Conservation (phyloP, 148 eudicot species). For the Polygonum maritimum region DNA sequence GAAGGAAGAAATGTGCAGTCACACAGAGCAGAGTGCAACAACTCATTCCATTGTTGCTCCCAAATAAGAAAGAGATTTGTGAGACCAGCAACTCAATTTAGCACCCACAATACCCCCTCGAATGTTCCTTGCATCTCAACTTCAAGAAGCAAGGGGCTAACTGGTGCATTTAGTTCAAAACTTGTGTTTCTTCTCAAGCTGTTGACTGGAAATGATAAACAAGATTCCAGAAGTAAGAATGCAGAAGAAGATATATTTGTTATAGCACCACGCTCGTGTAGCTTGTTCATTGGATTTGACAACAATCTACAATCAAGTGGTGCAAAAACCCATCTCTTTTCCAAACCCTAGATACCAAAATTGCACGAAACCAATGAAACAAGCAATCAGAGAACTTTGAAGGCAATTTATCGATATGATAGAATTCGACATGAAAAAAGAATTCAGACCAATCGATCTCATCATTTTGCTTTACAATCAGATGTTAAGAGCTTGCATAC, state of each 20-base stretch:
- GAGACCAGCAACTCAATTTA: background rate
- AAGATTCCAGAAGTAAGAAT: background rate
- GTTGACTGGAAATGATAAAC: background rate
- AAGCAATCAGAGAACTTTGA: conserved; percentile 10
- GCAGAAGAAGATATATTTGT: background rate
- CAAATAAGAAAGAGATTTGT: background rate
- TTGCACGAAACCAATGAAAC: background rate
- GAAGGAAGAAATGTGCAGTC: background rate
- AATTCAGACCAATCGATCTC: background rate
- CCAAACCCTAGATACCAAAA: background rate
- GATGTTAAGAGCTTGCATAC: no score
- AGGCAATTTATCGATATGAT: conserved; percentile 6
- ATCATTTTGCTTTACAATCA: background rate
- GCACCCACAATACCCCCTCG: conserved; percentile 4
- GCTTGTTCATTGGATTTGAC: background rate
- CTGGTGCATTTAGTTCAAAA: background rate
- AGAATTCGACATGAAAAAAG: background rate
- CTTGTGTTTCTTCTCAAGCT: no score
- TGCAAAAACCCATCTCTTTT: background rate
- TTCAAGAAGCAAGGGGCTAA: conserved; percentile 9
- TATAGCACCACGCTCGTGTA: conserved; percentile 11
- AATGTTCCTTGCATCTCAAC: conserved; percentile 3
- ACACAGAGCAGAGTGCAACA: background rate
- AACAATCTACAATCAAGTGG: conserved; percentile 6
- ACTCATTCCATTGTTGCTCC: background rate